A percentile compares a stretch with the other conserved stretches of the same genome.
These are phyloP conservation scores for Neurospora sp. DNA, from an alignment of 495 filamentous ascomycete species.

Conservation along the genomic window DNA sequence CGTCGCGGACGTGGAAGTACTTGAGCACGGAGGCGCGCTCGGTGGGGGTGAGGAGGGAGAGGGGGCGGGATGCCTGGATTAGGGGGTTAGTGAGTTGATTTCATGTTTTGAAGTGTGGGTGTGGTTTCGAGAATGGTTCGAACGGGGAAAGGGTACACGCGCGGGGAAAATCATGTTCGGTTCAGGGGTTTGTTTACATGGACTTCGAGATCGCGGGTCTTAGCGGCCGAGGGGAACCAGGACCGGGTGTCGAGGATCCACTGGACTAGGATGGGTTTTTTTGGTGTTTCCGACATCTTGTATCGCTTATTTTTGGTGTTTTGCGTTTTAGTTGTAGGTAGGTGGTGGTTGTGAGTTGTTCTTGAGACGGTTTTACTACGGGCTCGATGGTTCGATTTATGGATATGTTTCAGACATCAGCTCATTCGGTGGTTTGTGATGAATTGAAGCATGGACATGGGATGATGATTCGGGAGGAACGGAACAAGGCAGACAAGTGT, in stretches of 20 bases:
- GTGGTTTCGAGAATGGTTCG: neutral
- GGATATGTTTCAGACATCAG: neutral
- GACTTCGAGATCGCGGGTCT: conserved; percentile 30
- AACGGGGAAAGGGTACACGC: neutral
- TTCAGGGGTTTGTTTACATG: conserved; percentile 17
- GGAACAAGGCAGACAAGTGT: neutral
- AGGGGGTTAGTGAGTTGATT: neutral
- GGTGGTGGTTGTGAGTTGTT: neutral
- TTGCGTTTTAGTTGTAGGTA: neutral
- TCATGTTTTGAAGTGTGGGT: neutral
- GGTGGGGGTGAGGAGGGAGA: conserved; percentile 43
- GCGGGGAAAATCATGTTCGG: neutral
- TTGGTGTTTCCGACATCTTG: neutral
- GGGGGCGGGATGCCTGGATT: conserved; percentile 42
- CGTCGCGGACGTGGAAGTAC: conserved; percentile 54
- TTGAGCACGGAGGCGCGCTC: conserved; percentile 41
- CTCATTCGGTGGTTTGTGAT: neutral
- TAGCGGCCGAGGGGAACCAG: conserved; percentile 32
- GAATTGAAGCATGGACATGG: neutral
- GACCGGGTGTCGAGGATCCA: conserved; percentile 39
- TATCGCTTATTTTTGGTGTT: conserved; percentile 1
- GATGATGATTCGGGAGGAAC: neutral
- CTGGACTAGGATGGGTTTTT: conserved; percentile 23
- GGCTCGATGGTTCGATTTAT: neutral
- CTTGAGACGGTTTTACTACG: neutral